Conservation (phyloP, 2,329 filamentous ascomycete species). For the Fusarium sp. region DNA sequence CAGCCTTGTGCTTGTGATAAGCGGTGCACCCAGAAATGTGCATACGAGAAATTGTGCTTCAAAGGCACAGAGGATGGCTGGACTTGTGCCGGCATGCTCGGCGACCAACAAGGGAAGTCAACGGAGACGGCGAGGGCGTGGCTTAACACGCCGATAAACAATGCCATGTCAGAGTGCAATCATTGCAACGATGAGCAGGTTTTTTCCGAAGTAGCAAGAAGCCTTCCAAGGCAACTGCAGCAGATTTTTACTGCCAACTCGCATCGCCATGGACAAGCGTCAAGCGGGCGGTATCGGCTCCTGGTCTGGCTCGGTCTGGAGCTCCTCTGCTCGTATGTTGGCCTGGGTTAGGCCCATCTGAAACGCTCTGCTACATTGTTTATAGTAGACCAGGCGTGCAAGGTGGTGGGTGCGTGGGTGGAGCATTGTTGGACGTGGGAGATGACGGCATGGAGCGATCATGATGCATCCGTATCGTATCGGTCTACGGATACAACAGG, state of each 20-base stretch:
- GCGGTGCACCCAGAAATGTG: constrained; percentile 21
- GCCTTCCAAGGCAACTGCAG: constrained; percentile 7
- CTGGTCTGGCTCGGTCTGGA: constrained; percentile 21
- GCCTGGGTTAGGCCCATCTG: constrained; percentile 11
- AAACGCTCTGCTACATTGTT: constrained; percentile 24
- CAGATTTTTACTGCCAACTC: constrained; percentile 17
- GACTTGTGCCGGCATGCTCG: constrained; percentile 6
- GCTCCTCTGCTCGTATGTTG: constrained; percentile 32
- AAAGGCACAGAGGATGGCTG: constrained; percentile 13
- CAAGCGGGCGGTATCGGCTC: constrained; percentile 12
- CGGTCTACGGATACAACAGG: constrained; percentile 13
- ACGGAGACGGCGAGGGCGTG: constrained; percentile 20
- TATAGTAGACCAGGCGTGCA: constrained; percentile 1
- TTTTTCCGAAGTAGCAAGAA: constrained; percentile 11
- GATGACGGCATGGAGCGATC: constrained; percentile 38
- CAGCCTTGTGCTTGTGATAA: not conserved
- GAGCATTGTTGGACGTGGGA: constrained; percentile 18
- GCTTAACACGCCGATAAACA: constrained; percentile 30
- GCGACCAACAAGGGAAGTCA: not conserved
- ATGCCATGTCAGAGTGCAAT: constrained; percentile 25
- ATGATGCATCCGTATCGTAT: constrained; percentile 36
- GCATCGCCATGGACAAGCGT: constrained; percentile 17
- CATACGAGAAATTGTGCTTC: constrained; percentile 12
- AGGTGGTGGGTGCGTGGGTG: constrained; percentile 26
- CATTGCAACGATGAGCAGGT: constrained; percentile 24